Evolutionary conservation across 345 rosid species (phyloP).

Genomic region (Linum usitatissimum): DNA sequence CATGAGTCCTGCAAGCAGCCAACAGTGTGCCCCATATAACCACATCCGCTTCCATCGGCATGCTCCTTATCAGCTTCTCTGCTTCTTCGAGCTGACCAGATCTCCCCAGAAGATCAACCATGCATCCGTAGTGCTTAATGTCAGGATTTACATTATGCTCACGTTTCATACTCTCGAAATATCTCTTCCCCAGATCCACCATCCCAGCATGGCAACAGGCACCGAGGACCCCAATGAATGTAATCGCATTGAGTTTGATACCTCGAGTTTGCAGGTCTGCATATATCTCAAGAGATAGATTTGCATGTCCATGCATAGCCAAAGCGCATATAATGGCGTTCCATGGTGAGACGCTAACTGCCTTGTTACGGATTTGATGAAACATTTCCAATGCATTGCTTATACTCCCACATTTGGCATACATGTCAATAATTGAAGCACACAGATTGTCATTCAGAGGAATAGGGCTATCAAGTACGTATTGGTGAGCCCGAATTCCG

Average conservation of each 20-base stretch:
- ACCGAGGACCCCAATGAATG: conserved; percentile 66
- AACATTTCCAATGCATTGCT: conserved; percentile 48
- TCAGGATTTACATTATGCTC: conserved; percentile 43
- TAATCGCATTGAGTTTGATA: conserved; percentile 45
- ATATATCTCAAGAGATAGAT: conserved; percentile 44
- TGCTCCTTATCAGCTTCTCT: conserved; percentile 41
- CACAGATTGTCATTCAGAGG: conserved; percentile 50
- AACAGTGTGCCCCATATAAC: conserved; percentile 67
- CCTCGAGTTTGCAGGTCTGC: conserved; percentile 34
- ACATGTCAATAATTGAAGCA: conserved; percentile 83
- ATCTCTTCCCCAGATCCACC: conserved; percentile 42
- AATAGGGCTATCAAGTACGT: conserved; percentile 31
- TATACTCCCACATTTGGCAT: conserved; percentile 83
- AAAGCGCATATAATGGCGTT: conserved; percentile 72
- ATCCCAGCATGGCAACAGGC: conserved; percentile 72
- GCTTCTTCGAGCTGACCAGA: conserved; percentile 64
- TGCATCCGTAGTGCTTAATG: conserved; percentile 54
- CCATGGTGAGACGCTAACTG: conserved; percentile 59
- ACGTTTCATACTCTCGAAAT: conserved; percentile 48
- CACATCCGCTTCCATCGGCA: conserved; percentile 74
- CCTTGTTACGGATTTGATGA: conserved; percentile 30
- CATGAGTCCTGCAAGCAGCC: conserved; percentile 51
- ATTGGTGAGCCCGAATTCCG: conserved; percentile 56
- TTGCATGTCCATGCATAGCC: conserved; percentile 58
- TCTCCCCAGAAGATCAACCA: conserved; percentile 66